Conservation (phyloP, 2,329 filamentous ascomycete genomes). For the Ceratocystis albifundus region DNA sequence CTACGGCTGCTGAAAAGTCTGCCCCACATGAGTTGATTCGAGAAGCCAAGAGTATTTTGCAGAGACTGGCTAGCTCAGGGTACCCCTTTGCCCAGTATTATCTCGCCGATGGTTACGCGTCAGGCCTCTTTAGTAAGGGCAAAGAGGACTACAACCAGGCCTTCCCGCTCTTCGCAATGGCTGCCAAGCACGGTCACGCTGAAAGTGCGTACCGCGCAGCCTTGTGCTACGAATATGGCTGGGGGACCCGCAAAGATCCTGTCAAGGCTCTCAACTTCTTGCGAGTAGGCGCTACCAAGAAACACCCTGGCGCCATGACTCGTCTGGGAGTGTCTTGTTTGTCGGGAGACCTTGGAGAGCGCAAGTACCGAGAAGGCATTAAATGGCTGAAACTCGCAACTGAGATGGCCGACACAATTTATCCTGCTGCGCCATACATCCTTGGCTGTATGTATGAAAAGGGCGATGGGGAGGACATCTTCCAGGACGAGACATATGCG, state of each 20-base stretch:
- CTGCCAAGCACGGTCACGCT: conserved; percentile 92
- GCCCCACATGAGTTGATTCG: conserved; percentile 58
- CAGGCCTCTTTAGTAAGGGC: conserved; percentile 87
- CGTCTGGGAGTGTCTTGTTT: conserved; percentile 84
- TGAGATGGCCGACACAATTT: conserved; percentile 80
- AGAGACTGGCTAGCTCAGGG: conserved; percentile 71
- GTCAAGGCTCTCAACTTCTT: conserved; percentile 91
- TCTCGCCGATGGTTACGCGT: conserved; percentile 84
- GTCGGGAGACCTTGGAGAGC: conserved; percentile 75
- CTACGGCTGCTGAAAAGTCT: conserved; percentile 34
- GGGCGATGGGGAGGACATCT: conserved; percentile 89
- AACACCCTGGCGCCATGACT: conserved; percentile 89
- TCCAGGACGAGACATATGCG: conserved; percentile 79
- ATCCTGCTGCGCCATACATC: conserved; percentile 87
- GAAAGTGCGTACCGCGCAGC: conserved; percentile 90
- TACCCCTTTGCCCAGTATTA: conserved; percentile 99
- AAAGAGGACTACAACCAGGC: conserved; percentile 85
- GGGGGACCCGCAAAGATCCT: conserved; percentile 83
- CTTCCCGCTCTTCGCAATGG: conserved; percentile 83
- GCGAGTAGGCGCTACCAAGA: conserved; percentile 78
- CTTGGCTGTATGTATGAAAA: conserved; percentile 79
- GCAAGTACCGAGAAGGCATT: conserved; percentile 77
- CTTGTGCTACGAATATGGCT: conserved; percentile 95
- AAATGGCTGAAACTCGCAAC: conserved; percentile 94
- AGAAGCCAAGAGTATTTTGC: conserved; percentile 81